Percentiles rank a stretch among this genome's conserved stretches.
These are phyloP conservation scores for Irpex sp. DNA, from an alignment of 1,284 basidiomycete genomes.

Conservation along the genomic window DNA sequence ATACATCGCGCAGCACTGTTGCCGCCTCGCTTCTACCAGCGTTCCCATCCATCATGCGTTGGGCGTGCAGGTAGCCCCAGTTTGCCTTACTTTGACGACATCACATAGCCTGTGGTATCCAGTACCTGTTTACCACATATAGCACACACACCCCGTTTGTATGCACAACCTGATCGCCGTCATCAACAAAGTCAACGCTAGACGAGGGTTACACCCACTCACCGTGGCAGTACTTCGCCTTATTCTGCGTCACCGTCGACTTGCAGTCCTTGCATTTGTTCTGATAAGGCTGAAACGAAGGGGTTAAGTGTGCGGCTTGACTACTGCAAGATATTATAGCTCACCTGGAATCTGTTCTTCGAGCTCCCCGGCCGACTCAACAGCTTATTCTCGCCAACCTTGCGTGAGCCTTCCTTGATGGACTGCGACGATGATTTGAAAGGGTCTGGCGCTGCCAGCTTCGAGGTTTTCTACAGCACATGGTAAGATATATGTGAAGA, in stretches of 20 bases:
- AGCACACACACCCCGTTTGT: constrained; percentile 76
- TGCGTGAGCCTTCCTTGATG: constrained; percentile 74
- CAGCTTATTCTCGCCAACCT: constrained; percentile 75
- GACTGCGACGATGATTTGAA: constrained; percentile 65
- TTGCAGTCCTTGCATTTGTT: constrained; percentile 82
- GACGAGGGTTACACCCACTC: constrained; percentile 15
- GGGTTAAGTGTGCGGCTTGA: constrained; percentile 3
- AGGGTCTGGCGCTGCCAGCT: constrained; percentile 76
- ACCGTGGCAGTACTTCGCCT: constrained; percentile 84
- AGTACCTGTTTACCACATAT: constrained; percentile 82
- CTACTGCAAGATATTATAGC: constrained; percentile 19
- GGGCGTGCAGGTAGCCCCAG: neutral
- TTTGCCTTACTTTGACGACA: constrained; percentile 64
- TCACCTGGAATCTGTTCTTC: constrained; percentile 67
- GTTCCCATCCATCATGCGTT: neutral
- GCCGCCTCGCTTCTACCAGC: neutral
- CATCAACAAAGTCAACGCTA: constrained; percentile 4
- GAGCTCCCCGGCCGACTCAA: constrained; percentile 53
- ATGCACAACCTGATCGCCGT: constrained; percentile 62
- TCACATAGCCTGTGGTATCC: constrained; percentile 74
- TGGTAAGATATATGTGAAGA: neutral
- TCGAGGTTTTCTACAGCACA: constrained; percentile 63
- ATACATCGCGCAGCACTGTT: neutral
- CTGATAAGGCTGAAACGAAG: constrained; percentile 60
- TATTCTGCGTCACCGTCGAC: constrained; percentile 73